These are phyloP conservation scores for Cladochytrium replicatum DNA, from an alignment of 192 early-diverging fungal genomes.

Conservation along the genomic window DNA sequence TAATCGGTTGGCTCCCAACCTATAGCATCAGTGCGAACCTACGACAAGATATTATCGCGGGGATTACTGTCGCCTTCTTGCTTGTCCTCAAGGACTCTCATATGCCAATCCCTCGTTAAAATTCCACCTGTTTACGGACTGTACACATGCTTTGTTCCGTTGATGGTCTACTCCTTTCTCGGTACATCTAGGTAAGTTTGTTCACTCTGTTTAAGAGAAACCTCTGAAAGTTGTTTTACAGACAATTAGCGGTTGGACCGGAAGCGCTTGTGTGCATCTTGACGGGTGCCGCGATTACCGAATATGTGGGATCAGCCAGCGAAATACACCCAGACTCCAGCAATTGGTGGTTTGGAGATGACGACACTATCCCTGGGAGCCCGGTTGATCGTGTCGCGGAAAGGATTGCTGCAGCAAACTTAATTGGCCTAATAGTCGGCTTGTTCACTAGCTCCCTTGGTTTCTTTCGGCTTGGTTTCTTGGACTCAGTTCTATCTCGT, in stretches of 20 bases:
- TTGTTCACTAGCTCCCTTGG: constrained; percentile 87
- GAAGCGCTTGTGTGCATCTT: constrained; percentile 89
- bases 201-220: not conserved
- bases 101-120: constrained; percentile 83
- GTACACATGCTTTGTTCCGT: constrained; percentile 76
- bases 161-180: constrained; percentile 76
- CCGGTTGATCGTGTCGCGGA: constrained; percentile 13
- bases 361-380: constrained; percentile 24
- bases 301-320: constrained; percentile 31
- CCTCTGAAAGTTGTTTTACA: too few species aligned
- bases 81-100: constrained; percentile 55
- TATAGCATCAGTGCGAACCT: constrained; percentile 56
- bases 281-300: constrained; percentile 50
- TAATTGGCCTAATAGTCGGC: constrained; percentile 79
- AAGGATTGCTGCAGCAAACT: constrained; percentile 45
- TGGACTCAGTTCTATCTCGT: constrained; percentile 91
- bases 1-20: constrained; percentile 82
- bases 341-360: not conserved
- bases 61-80: constrained; percentile 60
- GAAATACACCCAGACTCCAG: not conserved
- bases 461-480: constrained; percentile 93
- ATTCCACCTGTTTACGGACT: constrained; percentile 84
- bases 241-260: constrained; percentile 89
- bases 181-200: constrained; percentile 72
- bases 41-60: constrained; percentile 69